Base-by-base conservation (phyloP, 768 basidiomycete genomes). In the Lactarius deliciosus region DNA sequence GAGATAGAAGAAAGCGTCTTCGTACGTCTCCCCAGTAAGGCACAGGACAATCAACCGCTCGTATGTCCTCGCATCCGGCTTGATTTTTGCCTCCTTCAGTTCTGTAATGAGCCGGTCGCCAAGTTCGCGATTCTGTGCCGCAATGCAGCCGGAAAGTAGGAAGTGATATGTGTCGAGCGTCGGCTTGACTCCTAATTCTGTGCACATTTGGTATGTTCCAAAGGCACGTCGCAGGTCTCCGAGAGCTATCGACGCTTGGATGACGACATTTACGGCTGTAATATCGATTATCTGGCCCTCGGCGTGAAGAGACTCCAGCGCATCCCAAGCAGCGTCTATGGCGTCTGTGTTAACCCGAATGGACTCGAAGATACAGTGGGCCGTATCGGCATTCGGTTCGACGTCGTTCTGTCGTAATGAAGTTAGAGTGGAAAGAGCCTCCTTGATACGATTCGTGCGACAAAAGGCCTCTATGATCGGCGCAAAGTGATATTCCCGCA, bases 1-100 rank as follows among this genome's bases (percentile, higher is more conserved):
- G 38, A 96, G 81, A 76, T 92, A 94, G 73, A 86, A 88, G 77
- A 95, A 95, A 0, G 92, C 91, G 68, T 93, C 91, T 73, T 94
- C 92, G 75, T 93, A 96, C 3, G 78, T 80, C 9, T 83, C 75
- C 72, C 91, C 88, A 0, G 86, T 86, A 16, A 95, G 81, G 72
- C 86, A 89, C 4, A 95, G 82, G 13, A 78, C 69, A 67, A 95
- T 84, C 77, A 94, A 81, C 38, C 81, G 80, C 71, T 87, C 84
- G 75, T 87, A 93, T 2, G 88, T 91, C 34, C 78, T 76, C 45
- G 77, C 75, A 73, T 92, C 80, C 20, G 87, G 85, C 63, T 78
- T 77, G 66, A 92, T 72, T 40, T 78, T 78, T 13, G 79, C 79
- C 32, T 82, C 77, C 72, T 85, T 86, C 82, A 94, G 83, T 57